These are phyloP conservation scores for Aspergillus ruber DNA, from an alignment of 2,329 filamentous ascomycete species.

Conservation along the genomic window DNA sequence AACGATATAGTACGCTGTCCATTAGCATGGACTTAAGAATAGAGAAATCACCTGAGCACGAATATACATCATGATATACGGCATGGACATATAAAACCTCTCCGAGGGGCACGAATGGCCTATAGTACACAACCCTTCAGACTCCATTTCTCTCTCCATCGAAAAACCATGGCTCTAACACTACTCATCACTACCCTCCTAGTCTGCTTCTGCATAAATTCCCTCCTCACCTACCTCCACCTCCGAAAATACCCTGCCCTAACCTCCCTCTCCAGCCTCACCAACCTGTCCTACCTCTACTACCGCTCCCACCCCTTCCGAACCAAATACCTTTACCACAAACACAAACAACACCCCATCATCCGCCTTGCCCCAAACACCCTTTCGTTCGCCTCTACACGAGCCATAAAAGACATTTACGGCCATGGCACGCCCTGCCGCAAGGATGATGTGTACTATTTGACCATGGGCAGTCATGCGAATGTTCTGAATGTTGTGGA, in stretches of 20 bases:
- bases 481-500: constrained; percentile 35
- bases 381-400: constrained; percentile 7
- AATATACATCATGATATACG: no score
- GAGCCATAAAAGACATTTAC: constrained; percentile 31
- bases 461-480: constrained; percentile 23
- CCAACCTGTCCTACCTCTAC: constrained; percentile 40
- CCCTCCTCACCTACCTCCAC: constrained; percentile 39
- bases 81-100: no score
- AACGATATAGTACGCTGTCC: neutral
- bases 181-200: neutral
- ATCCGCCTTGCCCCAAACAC: constrained; percentile 31
- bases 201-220: constrained; percentile 25
- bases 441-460: constrained; percentile 30
- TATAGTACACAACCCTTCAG: no score
- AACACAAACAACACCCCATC: constrained; percentile 39
- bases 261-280: constrained; percentile 35
- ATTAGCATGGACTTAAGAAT: neutral
- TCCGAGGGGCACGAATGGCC: no score
- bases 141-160: neutral
- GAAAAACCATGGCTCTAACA: neutral
- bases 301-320: constrained; percentile 35
- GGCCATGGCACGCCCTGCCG: constrained; percentile 29
- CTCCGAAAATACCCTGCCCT: constrained; percentile 41
- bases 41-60: no score
- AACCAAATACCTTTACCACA: constrained; percentile 32